Evolutionary conservation across 2,329 filamentous ascomycete species (phyloP).

Genomic region (Pestalotiopsis sp.): DNA sequence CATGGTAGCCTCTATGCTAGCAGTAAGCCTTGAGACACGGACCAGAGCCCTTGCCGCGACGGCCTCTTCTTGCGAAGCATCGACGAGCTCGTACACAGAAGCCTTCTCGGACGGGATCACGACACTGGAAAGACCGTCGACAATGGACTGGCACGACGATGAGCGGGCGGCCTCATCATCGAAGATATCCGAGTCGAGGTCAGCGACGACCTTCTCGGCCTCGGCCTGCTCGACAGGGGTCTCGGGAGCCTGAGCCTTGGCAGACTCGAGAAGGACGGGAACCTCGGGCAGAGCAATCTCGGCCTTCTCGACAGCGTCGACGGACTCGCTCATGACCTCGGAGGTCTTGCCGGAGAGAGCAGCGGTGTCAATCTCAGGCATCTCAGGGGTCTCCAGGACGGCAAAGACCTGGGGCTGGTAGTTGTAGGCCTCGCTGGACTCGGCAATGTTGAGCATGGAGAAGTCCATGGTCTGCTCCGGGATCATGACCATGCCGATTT

Average conservation of each 20-base stretch:
- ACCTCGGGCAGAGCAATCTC: slow-evolving; percentile 56
- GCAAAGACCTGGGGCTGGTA: slow-evolving; percentile 75
- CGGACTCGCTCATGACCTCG: slow-evolving; percentile 50
- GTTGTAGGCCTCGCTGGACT: slow-evolving; percentile 51
- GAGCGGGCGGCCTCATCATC: slow-evolving; percentile 45
- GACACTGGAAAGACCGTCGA: slow-evolving; percentile 40
- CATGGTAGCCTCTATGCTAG: slow-evolving; percentile 36
- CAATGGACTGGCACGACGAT: slow-evolving; percentile 41
- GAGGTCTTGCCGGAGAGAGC: slow-evolving; percentile 72
- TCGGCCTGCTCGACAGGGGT: slow-evolving; percentile 25
- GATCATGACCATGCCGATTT: slow-evolving; percentile 81
- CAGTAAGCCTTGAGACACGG: slow-evolving; percentile 52
- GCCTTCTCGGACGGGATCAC: slow-evolving; percentile 66
- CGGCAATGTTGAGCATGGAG: slow-evolving; percentile 63
- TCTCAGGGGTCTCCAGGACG: slow-evolving; percentile 68
- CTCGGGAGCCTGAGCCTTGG: slow-evolving; percentile 33
- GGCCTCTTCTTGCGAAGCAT: slow-evolving; percentile 53
- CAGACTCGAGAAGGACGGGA: slow-evolving; percentile 31
- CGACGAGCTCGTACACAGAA: slow-evolving; percentile 64
- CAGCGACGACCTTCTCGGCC: slow-evolving; percentile 25
- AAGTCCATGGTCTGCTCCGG: slow-evolving; percentile 79
- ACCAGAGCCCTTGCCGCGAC: slow-evolving; percentile 46
- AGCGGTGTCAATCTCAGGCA: slow-evolving; percentile 63
- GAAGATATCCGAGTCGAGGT: slow-evolving; percentile 60
- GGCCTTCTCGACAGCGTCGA: slow-evolving; percentile 54